These are phyloP conservation scores for Rhodamnia rubescens DNA, from an alignment of 345 rosid genomes.

Conservation along the genomic window DNA sequence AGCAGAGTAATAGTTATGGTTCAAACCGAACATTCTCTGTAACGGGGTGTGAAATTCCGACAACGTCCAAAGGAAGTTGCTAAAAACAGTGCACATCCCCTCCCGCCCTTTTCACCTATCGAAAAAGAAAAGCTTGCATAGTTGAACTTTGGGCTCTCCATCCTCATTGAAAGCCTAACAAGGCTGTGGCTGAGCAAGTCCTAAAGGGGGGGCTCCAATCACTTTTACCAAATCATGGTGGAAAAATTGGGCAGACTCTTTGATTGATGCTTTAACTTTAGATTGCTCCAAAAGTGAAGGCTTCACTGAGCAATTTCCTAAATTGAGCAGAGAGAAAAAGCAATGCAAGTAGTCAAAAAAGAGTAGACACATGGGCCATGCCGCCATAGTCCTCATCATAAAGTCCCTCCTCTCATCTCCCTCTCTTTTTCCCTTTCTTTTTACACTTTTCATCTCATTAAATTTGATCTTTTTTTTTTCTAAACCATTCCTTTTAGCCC, in stretches of 20 bases:
- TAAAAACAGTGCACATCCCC: background rate
- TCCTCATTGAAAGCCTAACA: background rate
- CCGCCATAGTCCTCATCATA: background rate
- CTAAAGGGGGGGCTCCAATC: background rate
- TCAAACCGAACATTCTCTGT: background rate
- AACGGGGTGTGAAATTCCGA: background rate
- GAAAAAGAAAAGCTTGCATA: background rate
- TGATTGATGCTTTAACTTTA: background rate
- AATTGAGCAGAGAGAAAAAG: background rate
- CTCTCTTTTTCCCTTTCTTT: background rate
- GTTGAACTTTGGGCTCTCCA: background rate
- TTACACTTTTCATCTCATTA: background rate
- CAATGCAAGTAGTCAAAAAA: background rate
- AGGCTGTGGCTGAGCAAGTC: background rate
- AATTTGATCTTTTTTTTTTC: background rate
- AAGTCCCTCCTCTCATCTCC: background rate
- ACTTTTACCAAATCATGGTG: background rate
- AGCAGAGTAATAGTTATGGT: rapidly evolving
- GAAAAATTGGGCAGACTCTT: background rate
- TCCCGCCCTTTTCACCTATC: background rate
- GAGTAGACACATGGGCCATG: background rate
- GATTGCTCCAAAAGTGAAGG: background rate
- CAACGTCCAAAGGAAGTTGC: rapidly evolving
- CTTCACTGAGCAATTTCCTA: background rate
- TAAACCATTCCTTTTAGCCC: background rate